These are phyloP conservation scores for Sungouiella thailandica DNA, from an alignment of 805 yeast genomes.

Conservation along the genomic window DNA sequence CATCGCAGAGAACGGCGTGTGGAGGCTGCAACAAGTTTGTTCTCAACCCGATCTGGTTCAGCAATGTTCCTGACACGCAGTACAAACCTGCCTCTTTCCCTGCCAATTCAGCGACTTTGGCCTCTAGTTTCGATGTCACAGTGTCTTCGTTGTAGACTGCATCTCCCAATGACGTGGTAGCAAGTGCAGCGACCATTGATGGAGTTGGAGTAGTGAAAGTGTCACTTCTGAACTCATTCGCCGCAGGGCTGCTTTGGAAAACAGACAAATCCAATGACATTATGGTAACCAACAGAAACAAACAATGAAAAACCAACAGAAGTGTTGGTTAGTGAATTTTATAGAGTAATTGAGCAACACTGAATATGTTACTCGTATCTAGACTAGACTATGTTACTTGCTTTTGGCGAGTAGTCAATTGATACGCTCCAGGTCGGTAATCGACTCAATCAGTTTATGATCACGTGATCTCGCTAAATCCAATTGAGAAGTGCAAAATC, in stretches of 20 bases:
- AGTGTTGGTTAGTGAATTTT: neutral
- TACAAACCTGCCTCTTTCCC: slow-evolving; percentile 38
- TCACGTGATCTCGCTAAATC: too few species aligned
- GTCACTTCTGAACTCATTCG: slow-evolving; percentile 15
- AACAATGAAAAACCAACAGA: too few species aligned
- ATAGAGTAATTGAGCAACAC: too few species aligned
- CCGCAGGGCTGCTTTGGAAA: slow-evolving; percentile 9
- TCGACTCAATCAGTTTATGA: too few species aligned
- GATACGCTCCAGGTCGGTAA: too few species aligned
- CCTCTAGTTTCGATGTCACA: slow-evolving; percentile 29
- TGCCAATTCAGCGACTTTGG: slow-evolving; percentile 28
- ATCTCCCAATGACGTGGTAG: slow-evolving; percentile 34
- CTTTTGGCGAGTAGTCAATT: too few species aligned
- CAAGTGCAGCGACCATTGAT: slow-evolving; percentile 13
- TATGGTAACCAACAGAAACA: neutral
- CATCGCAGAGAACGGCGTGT: slow-evolving; percentile 34
- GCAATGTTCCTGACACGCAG: slow-evolving; percentile 40
- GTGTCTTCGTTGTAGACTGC: slow-evolving; percentile 40
- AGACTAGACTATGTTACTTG: too few species aligned
- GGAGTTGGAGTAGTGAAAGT: slow-evolving; percentile 20
- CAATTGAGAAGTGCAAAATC: too few species aligned
- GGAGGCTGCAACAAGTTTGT: slow-evolving; percentile 40
- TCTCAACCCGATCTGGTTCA: slow-evolving; percentile 37
- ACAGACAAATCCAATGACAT: slow-evolving; percentile 3
- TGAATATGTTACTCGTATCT: too few species aligned